Conservation (phyloP, 495 filamentous ascomycete genomes). For the Penicillium diatomitis region DNA sequence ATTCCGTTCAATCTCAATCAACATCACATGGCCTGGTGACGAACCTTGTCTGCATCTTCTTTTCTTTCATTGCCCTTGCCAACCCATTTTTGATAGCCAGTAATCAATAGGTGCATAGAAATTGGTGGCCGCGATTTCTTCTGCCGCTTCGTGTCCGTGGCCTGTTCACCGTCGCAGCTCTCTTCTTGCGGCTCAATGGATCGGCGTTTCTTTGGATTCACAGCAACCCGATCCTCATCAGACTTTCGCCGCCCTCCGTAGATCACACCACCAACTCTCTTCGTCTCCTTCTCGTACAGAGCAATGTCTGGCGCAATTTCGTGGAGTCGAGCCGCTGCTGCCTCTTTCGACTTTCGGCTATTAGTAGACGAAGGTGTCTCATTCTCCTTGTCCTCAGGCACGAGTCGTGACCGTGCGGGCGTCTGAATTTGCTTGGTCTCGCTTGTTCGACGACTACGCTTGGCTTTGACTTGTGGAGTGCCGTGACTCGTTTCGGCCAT, state of each 20-base stretch:
- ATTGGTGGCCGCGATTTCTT: constrained; percentile 54
- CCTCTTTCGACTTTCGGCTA: constrained; percentile 79
- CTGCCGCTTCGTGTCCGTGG: constrained; percentile 47
- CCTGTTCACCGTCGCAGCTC: constrained; percentile 43
- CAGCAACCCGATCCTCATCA: constrained; percentile 35
- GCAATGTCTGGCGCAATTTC: constrained; percentile 72
- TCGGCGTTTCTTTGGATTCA: constrained; percentile 29
- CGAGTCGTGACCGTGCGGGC: constrained; percentile 34
- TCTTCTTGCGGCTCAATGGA: constrained; percentile 35
- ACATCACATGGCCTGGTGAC: constrained; percentile 13
- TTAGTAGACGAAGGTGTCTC: constrained; percentile 69
- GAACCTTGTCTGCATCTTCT: constrained; percentile 73
- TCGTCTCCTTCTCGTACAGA: constrained; percentile 88
- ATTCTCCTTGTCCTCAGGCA: constrained; percentile 66
- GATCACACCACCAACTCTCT: constrained; percentile 73
- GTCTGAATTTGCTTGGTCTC: constrained; percentile 31
- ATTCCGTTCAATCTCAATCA: not conserved
- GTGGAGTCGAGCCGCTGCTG: constrained; percentile 67
- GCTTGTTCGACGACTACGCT: constrained; percentile 16
- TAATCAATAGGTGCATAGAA: constrained; percentile 63
- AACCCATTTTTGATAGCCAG: constrained; percentile 73
- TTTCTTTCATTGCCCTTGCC: constrained; percentile 51
- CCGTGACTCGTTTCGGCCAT: constrained; percentile 9
- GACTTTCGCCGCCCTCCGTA: constrained; percentile 57
- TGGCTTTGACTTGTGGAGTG: constrained; percentile 23